A percentile compares a stretch with the other conserved stretches of the same genome.
phyloP scores from a whole-genome alignment of 768 basidiomycete genomes.

The Megacollybia marginata region DNA sequence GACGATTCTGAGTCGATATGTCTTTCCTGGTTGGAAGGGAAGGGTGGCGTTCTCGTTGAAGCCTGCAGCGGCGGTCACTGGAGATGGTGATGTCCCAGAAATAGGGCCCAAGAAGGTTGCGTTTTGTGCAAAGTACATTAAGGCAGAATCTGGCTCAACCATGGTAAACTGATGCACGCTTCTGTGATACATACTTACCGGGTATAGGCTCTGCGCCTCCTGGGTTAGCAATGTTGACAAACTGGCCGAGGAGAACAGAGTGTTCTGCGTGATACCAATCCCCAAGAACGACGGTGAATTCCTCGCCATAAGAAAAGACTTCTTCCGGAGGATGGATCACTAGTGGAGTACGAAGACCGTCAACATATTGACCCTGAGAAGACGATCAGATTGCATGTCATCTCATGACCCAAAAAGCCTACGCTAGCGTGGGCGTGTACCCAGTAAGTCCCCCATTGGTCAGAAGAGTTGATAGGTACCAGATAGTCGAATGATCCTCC shows the following conservation, averaged over 20 bases:
- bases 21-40: slow-evolving; percentile 80
- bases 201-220: slow-evolving; percentile 85
- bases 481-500: slow-evolving; percentile 67
- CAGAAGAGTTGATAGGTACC: slow-evolving; percentile 60
- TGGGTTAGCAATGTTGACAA: slow-evolving; percentile 70
- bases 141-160: slow-evolving; percentile 51
- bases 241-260: slow-evolving; percentile 48
- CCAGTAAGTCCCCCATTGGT: slow-evolving; percentile 80
- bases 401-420: slow-evolving; percentile 10
- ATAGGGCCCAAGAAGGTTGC: slow-evolving; percentile 60
- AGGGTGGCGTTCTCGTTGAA: slow-evolving; percentile 87
- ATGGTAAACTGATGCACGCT: not conserved
- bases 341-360: slow-evolving; percentile 86
- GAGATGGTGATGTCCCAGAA: slow-evolving; percentile 37
- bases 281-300: slow-evolving; percentile 77
- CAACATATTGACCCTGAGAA: slow-evolving; percentile 77
- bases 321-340: slow-evolving; percentile 66
- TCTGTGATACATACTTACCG: slow-evolving; percentile 25
- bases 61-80: slow-evolving; percentile 55
- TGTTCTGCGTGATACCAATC: slow-evolving; percentile 94
- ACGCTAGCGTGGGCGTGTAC: slow-evolving; percentile 61
- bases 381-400: not conserved
- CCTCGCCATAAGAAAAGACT: slow-evolving; percentile 76
- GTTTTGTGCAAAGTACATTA: slow-evolving; percentile 82
- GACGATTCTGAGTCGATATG: slow-evolving; percentile 82